Base-by-base conservation (phyloP, 331 rosid species). In the Malus hybrid region DNA sequence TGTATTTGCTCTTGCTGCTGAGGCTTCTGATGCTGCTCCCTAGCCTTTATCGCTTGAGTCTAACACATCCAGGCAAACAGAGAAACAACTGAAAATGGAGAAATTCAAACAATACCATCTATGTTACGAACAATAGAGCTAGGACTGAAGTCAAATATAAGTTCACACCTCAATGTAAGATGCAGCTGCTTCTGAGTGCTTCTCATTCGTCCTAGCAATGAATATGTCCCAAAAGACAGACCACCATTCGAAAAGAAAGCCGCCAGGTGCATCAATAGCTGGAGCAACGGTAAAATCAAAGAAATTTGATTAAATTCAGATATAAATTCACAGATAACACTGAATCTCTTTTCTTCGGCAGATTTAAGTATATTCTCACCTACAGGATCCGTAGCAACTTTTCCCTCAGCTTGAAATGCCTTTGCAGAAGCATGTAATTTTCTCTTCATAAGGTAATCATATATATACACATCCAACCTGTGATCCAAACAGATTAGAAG, bases 401-500 rank as follows among this genome's bases (percentile, higher is more conserved):
- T 82, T 44, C 80, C 89, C 82, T 93, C 98, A 34, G 81, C 83
- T 75, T 76, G 90, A 82, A 93, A 89, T 62, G 83, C 76, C 83
- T 82, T 84, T 36, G 98, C 97, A 78, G 97, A 72, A 44, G 83
- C 77, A 80, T 91, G 82, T 18, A 93, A 67, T 44, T 90, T 85
- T 78, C 84, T 89, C 85, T 89, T 91, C 87, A 69, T 15, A 60
- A 93, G 79, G 81, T 93, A 88, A 73, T 89, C 90, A 5, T 85
- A 81, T 70, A 93, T 91, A 33, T 87, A 89, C 32, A 82, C 83
- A 70, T 93, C 97, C 80, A 93, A 72, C 97, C 98, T 93, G 79
- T 32, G 56, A 62, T 57, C 55, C 80, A 65, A 27, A 69, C 20
- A 39, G 50, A 77, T 79, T 36, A 13, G 27, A 68, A 20, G 60